Conservation (phyloP, 139 green algal genomes). For the Coelastrella sp. region DNA sequence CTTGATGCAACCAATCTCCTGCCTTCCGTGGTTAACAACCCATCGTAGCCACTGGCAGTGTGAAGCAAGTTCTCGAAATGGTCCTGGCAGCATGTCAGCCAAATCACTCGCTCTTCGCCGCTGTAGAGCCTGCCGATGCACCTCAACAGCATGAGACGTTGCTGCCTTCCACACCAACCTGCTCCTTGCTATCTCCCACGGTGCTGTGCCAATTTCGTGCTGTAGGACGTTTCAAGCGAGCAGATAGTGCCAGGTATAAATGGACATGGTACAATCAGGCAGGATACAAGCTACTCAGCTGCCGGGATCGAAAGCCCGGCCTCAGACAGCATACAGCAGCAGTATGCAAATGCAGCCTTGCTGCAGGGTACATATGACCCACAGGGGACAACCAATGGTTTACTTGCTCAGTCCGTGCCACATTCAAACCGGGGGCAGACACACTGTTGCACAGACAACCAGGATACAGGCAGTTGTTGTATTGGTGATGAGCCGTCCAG, state of each 20-base stretch:
- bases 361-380: neutral
- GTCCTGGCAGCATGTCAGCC: too few relatives aligned
- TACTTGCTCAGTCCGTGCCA: neutral
- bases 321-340: slow-evolving; percentile 2
- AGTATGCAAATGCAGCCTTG: slow-evolving; percentile 1
- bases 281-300: neutral
- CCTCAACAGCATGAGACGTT: too few relatives aligned
- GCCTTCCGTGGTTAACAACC: too few relatives aligned
- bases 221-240: neutral
- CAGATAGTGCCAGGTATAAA: neutral
- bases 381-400: neutral
- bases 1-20: neutral
- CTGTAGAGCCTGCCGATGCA: too few relatives aligned
- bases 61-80: too few relatives aligned
- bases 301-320: neutral
- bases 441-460: too few relatives aligned
- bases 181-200: too few relatives aligned
- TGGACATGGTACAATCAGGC: neutral
- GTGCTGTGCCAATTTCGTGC: too few relatives aligned
- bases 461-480: neutral
- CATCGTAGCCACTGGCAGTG: too few relatives aligned
- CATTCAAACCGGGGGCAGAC: too few relatives aligned
- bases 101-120: too few relatives aligned
- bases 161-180: too few relatives aligned
- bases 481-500: neutral